These are phyloP conservation scores for Aspergillus affinis DNA, from an alignment of 495 filamentous ascomycete genomes.

Conservation along the genomic window DNA sequence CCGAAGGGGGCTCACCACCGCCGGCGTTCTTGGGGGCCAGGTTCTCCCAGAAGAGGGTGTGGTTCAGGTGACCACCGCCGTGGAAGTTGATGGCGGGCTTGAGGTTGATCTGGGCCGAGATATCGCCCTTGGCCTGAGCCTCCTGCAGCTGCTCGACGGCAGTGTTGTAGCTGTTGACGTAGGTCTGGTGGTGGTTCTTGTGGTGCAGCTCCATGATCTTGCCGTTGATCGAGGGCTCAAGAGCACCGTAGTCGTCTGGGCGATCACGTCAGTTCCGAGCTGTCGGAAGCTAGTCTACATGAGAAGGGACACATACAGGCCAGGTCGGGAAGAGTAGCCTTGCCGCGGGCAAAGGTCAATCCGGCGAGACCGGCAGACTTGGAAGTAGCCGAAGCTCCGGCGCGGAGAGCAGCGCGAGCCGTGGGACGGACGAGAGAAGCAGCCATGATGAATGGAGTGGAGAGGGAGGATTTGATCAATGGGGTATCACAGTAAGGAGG, in stretches of 20 bases:
- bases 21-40: constrained; percentile 68
- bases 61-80: constrained; percentile 92
- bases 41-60: constrained; percentile 93
- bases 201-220: constrained; percentile 96
- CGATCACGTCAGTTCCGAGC: constrained; percentile 5
- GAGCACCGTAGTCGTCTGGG: constrained; percentile 81
- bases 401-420: constrained; percentile 55
- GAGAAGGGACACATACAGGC: constrained; percentile 61
- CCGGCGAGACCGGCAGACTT: constrained; percentile 59
- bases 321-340: constrained; percentile 94
- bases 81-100: constrained; percentile 95
- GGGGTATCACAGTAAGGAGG: not conserved
- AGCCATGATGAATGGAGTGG: constrained; percentile 47
- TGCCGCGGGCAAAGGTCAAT: constrained; percentile 76
- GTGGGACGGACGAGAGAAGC: constrained; percentile 53
- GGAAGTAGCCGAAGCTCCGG: constrained; percentile 48
- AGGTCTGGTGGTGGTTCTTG: constrained; percentile 70
- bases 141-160: constrained; percentile 58
- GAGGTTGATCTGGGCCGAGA: constrained; percentile 70
- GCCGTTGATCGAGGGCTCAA: constrained; percentile 92
- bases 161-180: constrained; percentile 66
- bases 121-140: constrained; percentile 51
- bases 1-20: constrained; percentile 75
- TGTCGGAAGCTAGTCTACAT: not conserved
- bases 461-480: not conserved